phyloP scores from a whole-genome alignment of 495 filamentous ascomycete species.

The Penicillium macrosclerotiorum region DNA sequence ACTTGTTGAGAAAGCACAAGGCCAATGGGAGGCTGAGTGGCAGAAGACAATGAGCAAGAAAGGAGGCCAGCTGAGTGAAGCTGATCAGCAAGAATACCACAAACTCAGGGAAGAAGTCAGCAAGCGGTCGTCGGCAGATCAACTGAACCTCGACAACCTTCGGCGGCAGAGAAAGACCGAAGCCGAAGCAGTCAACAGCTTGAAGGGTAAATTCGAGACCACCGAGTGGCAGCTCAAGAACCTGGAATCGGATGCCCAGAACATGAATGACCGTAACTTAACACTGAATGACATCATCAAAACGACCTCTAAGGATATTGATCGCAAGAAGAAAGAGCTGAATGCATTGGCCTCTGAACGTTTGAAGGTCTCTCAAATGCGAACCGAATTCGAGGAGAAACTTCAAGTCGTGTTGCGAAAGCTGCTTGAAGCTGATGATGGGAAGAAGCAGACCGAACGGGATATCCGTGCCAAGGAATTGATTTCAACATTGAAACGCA shows the following conservation, averaged over 20 bases:
- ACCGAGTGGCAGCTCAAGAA: conserved; percentile 70
- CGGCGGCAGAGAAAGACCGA: conserved; percentile 84
- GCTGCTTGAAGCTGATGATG: conserved; percentile 77
- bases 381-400: conserved; percentile 89
- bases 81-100: conserved; percentile 88
- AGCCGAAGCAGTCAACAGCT: conserved; percentile 78
- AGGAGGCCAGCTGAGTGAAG: conserved; percentile 79
- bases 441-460: conserved; percentile 77
- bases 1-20: conserved; percentile 85
- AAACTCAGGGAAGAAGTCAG: conserved; percentile 82
- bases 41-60: conserved; percentile 77
- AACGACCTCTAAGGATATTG: conserved; percentile 71
- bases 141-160: conserved; percentile 79
- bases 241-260: conserved; percentile 67
- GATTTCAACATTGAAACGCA: conserved; percentile 79
- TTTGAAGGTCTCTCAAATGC: conserved; percentile 69
- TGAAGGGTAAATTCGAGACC: conserved; percentile 81
- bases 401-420: conserved; percentile 75
- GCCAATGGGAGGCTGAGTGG: conserved; percentile 86
- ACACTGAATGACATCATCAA: conserved; percentile 58
- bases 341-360: conserved; percentile 84
- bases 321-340: conserved; percentile 84
- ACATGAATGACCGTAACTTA: conserved; percentile 64
- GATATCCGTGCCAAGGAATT: conserved; percentile 75
- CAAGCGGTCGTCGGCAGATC: conserved; percentile 76